phyloP scores from a whole-genome alignment of 768 basidiomycete species.

The Podaxis sp. region DNA sequence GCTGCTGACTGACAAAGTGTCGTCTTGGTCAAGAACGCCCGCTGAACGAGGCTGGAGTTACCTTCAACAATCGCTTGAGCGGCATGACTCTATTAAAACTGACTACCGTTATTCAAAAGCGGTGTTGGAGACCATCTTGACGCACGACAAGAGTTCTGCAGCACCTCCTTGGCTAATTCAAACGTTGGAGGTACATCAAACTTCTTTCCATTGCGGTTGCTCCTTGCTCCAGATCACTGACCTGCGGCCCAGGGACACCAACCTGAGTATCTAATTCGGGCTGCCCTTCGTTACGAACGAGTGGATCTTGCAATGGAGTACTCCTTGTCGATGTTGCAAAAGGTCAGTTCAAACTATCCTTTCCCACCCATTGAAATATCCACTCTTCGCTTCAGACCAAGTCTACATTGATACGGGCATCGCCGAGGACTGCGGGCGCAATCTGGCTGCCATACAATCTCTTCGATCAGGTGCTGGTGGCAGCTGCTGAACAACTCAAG shows the following conservation, averaged over 20 bases:
- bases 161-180: slow-evolving; percentile 86
- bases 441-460: slow-evolving; percentile 85
- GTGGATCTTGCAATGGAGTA: slow-evolving; percentile 76
- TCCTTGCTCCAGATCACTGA: not conserved
- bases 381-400: slow-evolving; percentile 43
- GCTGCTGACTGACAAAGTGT: slow-evolving; percentile 77
- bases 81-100: slow-evolving; percentile 70
- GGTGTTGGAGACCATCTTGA: slow-evolving; percentile 74
- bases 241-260: slow-evolving; percentile 55
- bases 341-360: slow-evolving; percentile 41
- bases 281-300: slow-evolving; percentile 75
- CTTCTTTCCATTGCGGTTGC: not conserved
- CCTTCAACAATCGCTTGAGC: slow-evolving; percentile 74
- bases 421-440: slow-evolving; percentile 50
- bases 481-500: slow-evolving; percentile 52
- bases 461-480: slow-evolving; percentile 77
- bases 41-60: slow-evolving; percentile 87
- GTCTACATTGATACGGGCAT: slow-evolving; percentile 45
- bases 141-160: slow-evolving; percentile 53
- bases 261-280: slow-evolving; percentile 81
- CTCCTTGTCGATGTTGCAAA: slow-evolving; percentile 66
- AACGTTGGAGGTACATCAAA: slow-evolving; percentile 58
- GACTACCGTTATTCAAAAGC: slow-evolving; percentile 78
- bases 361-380: slow-evolving; percentile 14
- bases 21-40: slow-evolving; percentile 81